Percentiles rank a stretch among this genome's conserved stretches.
phyloP scores from a whole-genome alignment of 352 stramenopile genomes.

The Phytophthora pistaciae region DNA sequence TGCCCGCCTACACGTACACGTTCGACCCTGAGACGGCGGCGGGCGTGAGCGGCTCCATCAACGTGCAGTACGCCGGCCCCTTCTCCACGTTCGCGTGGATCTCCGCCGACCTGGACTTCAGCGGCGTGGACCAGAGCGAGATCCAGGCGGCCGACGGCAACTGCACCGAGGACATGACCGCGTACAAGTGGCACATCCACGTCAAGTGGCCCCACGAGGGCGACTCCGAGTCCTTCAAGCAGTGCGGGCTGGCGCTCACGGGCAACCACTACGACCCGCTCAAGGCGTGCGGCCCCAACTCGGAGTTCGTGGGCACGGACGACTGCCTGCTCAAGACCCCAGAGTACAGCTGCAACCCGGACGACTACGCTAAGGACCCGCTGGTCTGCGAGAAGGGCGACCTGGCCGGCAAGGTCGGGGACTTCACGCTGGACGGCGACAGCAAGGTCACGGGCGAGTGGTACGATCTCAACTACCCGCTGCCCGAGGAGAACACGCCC shows the following conservation, averaged over 20 bases:
- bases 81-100: constrained; percentile 50
- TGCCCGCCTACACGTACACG: constrained; percentile 44
- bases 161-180: constrained; percentile 42
- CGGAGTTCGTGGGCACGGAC: constrained; percentile 49
- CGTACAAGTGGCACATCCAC: constrained; percentile 71
- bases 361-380: constrained; percentile 45
- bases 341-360: constrained; percentile 50
- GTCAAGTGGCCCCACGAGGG: constrained; percentile 49
- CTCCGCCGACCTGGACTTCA: constrained; percentile 54
- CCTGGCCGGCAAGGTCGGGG: constrained; percentile 58
- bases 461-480: constrained; percentile 47
- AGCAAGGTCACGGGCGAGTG: constrained; percentile 28
- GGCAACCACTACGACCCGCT: constrained; percentile 73
- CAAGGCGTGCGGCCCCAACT: constrained; percentile 62
- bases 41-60: constrained; percentile 51
- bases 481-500: constrained; percentile 43
- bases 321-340: constrained; percentile 49
- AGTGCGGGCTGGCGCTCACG: constrained; percentile 46
- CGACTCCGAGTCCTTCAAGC: constrained; percentile 45
- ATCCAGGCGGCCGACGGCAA: constrained; percentile 53
- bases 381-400: constrained; percentile 67
- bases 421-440: constrained; percentile 38
- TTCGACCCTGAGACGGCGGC: constrained; percentile 48
- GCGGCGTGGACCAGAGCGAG: constrained; percentile 35
- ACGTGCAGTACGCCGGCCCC: constrained; percentile 46